A percentile compares a stretch with the other conserved stretches of the same genome.
Conservation (phyloP, 177 flowering plant species). For the Telopea speciosissima region DNA sequence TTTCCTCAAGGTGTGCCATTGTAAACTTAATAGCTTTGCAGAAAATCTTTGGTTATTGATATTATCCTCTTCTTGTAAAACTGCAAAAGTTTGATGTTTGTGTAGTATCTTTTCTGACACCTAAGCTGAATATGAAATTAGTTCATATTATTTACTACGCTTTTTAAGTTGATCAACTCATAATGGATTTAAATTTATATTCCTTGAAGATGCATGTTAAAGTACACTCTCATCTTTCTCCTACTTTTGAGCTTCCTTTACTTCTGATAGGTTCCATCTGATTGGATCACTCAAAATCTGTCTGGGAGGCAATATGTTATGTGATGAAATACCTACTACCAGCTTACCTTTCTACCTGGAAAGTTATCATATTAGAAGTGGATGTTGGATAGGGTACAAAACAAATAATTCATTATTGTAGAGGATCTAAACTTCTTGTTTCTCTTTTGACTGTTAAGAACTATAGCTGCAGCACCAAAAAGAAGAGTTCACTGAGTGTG, state of each 20-base stretch:
- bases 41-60: not conserved
- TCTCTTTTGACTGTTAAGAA: not conserved
- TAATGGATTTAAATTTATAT: not conserved
- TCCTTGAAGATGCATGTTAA: not conserved
- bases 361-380: not conserved
- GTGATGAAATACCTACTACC: too few relatives aligned
- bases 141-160: too few relatives aligned
- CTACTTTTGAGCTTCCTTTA: too few relatives aligned
- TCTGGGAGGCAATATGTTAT: too few relatives aligned
- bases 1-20: conserved; percentile 65
- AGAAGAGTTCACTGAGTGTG: not conserved
- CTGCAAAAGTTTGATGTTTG: not conserved
- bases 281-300: too few relatives aligned
- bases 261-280: too few relatives aligned
- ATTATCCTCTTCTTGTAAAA: not conserved
- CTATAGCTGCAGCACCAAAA: not conserved
- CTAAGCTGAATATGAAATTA: not conserved
- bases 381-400: not conserved
- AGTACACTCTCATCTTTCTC: not conserved
- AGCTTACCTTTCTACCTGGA: not conserved
- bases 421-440: not conserved
- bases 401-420: too few relatives aligned
- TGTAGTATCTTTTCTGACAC: not conserved
- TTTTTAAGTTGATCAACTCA: not conserved
- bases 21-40: not conserved